Conservation (phyloP, 1,284 basidiomycete species). For the Ustilago crameri region DNA sequence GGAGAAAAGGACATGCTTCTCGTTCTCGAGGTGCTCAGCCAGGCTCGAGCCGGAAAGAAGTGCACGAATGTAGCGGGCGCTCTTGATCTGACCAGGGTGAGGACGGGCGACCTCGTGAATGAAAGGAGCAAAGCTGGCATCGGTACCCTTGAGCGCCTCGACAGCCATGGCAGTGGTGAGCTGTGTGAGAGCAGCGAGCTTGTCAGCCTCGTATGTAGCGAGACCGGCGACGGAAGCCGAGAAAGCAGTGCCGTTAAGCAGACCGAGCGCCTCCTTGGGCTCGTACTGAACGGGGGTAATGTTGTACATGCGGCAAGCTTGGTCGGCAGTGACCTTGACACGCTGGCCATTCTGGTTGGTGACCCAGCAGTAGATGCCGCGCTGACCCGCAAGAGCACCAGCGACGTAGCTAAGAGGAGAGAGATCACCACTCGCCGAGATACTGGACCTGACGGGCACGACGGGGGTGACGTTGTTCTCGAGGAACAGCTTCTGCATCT, state of each 20-base stretch:
- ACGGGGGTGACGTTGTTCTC: conserved; percentile 80
- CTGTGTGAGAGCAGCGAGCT: conserved; percentile 78
- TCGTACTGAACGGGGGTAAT: conserved; percentile 78
- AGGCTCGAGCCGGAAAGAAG: conserved; percentile 77
- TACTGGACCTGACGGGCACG: conserved; percentile 83
- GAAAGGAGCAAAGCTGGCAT: conserved; percentile 71
- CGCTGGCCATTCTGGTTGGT: conserved; percentile 37
- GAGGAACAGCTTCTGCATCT: conserved; percentile 78
- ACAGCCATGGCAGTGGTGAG: conserved; percentile 84
- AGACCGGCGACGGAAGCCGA: conserved; percentile 72
- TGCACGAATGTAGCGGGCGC: conserved; percentile 40
- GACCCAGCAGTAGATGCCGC: conserved; percentile 51
- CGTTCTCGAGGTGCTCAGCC: conserved; percentile 74
- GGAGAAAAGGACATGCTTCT: conserved; percentile 74
- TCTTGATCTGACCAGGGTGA: conserved; percentile 81
- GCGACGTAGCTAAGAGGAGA: conserved; percentile 76
- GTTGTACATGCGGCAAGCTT: conserved; percentile 70
- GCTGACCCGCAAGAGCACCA: conserved; percentile 54
- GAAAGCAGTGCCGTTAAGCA: conserved; percentile 83
- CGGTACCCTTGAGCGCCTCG: conserved; percentile 72
- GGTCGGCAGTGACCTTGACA: conserved; percentile 38
- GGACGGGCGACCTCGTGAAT: conserved; percentile 81
- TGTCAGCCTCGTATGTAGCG: conserved; percentile 78
- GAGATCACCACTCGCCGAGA: conserved; percentile 79
- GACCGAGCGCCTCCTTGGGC: conserved; percentile 77